These are phyloP conservation scores for Pezicula radicicola DNA, from an alignment of 2,329 filamentous ascomycete species.

Conservation along the genomic window DNA sequence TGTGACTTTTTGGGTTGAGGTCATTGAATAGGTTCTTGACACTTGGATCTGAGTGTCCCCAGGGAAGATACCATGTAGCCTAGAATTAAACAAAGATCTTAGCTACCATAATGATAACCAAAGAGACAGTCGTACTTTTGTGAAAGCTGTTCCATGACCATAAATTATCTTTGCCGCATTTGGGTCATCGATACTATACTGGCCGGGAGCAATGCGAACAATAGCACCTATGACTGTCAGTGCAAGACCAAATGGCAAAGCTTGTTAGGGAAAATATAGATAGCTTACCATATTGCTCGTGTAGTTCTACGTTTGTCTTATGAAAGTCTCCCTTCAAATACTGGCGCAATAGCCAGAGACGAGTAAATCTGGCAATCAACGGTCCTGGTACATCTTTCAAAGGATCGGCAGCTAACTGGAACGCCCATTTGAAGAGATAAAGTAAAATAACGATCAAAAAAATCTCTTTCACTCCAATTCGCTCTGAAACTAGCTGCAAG, in stretches of 20 bases:
- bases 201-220: constrained; percentile 42
- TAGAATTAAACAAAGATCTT: too few species aligned
- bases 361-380: constrained; percentile 36
- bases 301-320: constrained; percentile 34
- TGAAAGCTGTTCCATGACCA: constrained; percentile 33
- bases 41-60: constrained; percentile 9
- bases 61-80: not conserved
- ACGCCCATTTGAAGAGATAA: not conserved
- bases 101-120: not conserved
- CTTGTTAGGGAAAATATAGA: not conserved
- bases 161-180: constrained; percentile 36
- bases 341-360: constrained; percentile 38
- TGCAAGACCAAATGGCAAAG: not conserved
- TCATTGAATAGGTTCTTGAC: constrained; percentile 26
- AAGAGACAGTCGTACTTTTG: constrained; percentile 22
- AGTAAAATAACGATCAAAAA: not conserved
- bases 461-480: not conserved
- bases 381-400: constrained; percentile 37
- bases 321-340: constrained; percentile 33
- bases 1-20: constrained; percentile 31
- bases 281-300: constrained; percentile 32
- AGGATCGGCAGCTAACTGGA: not conserved
- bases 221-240: constrained; percentile 24
- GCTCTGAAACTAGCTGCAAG: not conserved
- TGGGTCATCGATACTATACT: constrained; percentile 40